phyloP scores from a whole-genome alignment of 805 yeast genomes.

The Tetrapisispora namnaoensis region DNA sequence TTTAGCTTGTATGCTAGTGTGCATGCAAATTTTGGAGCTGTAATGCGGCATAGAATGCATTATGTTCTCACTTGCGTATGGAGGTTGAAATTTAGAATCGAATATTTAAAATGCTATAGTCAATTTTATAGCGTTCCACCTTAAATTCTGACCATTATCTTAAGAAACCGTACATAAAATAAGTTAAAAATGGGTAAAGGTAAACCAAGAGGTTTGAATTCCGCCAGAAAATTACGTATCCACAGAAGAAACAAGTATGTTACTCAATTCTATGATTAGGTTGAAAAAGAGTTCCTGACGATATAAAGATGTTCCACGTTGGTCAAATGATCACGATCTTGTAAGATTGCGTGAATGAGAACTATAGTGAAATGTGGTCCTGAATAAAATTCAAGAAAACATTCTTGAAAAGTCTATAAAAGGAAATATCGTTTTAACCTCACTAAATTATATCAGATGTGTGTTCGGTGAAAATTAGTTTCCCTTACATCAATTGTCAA shows the following conservation, averaged over 20 bases:
- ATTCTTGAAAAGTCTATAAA: not conserved
- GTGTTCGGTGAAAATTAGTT: not conserved
- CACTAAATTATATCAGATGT: too few species aligned
- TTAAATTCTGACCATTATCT: too few species aligned
- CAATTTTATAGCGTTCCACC: too few species aligned
- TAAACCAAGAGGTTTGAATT: constrained; percentile 99
- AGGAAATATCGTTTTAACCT: not conserved
- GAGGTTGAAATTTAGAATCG: not conserved
- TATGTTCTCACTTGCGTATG: not conserved
- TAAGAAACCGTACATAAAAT: constrained; percentile 7
- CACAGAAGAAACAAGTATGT: constrained; percentile 88
- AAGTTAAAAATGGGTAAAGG: constrained; percentile 89
- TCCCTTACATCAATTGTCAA: not conserved
- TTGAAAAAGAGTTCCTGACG: not conserved
- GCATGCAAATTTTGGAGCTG: not conserved
- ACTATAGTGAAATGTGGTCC: too few species aligned
- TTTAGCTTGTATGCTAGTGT: not conserved
- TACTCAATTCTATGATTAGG: not conserved
- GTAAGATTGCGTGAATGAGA: not conserved
- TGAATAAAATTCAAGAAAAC: too few species aligned
- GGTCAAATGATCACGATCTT: not conserved
- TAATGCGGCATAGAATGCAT: not conserved
- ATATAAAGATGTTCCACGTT: not conserved
- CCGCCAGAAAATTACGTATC: constrained; percentile 99
- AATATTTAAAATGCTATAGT: not conserved